Base-by-base conservation (phyloP, 306 rosid genomes). In the Pueraria montana region DNA sequence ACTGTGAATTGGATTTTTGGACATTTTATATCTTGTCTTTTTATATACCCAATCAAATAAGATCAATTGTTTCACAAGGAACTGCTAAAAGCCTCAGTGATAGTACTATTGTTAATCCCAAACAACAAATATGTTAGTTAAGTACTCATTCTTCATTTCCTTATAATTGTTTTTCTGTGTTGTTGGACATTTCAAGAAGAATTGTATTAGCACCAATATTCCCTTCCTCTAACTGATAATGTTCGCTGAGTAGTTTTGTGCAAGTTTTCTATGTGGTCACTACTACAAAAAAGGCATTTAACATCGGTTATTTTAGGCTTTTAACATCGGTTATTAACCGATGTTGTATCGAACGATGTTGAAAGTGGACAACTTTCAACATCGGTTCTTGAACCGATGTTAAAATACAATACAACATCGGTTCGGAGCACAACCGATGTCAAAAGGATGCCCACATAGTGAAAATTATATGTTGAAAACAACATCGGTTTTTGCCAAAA, bases 41-140 rank as follows among this genome's bases (percentile, higher is more conserved):
- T 8, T 36, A 70, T 76, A 20, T 21, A 45, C 21, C 38, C 58
- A 32, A 61, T 20, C 63, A 20, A 30, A 23, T 85, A 23, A 84
- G 49, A 50, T 27, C 20, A 71, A 38, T 76, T 59, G 4, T 85
- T 48, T 84, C 42, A 48, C 52, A 48, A 46, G 59, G 48, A 75
- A 68, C 68, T 62, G 49, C 69, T 75, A 58, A 32, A 49, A 42
- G 21, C 49, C 38, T 17, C 56, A 0, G 43, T 26, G 11, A 21
- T 84, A n/a, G 67, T 42, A 43, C 58, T 70, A 2, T 34, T 72
- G 21, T 2, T 27, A 65, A 24, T 79, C 14, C 20, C 45, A n/a
- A 63, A 43, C 63, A 53, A 66, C 61, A 73, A 30, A 42, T 21
- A 23, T 73, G 38, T 36, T 10, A 21, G 23, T 30, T 72, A n/a